Conservation (phyloP, 2,329 filamentous ascomycete species). For the Daldinia sp. region DNA sequence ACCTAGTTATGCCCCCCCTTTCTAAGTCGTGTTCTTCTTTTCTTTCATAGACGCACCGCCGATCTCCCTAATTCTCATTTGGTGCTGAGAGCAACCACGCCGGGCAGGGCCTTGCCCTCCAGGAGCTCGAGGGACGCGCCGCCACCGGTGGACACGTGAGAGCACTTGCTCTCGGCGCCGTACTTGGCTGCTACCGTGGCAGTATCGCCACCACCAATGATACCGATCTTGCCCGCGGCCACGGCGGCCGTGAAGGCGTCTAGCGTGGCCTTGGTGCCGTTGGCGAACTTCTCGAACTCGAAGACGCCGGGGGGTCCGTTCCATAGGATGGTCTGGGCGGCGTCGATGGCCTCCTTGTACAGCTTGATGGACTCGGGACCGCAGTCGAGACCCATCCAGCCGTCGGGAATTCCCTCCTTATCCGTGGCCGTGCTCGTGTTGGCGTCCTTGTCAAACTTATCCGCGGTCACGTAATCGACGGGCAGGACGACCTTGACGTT, state of each 20-base stretch:
- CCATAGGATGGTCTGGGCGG: constrained; percentile 97
- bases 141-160: constrained; percentile 97
- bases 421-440: constrained; percentile 85
- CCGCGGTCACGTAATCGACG: constrained; percentile 93
- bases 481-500: constrained; percentile 95
- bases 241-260: constrained; percentile 87
- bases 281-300: constrained; percentile 94
- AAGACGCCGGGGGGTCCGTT: constrained; percentile 98
- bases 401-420: constrained; percentile 89
- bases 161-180: constrained; percentile 94
- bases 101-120: constrained; percentile 97
- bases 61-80: constrained; percentile 62
- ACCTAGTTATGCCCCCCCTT: constrained; percentile 11
- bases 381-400: constrained; percentile 98
- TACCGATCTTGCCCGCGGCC: constrained; percentile 90
- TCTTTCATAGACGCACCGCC: constrained; percentile 27
- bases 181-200: constrained; percentile 99
- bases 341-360: constrained; percentile 86
- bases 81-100: constrained; percentile 89
- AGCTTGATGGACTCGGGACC: constrained; percentile 89
- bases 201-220: constrained; percentile 98
- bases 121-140: constrained; percentile 95
- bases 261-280: constrained; percentile 90
- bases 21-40: not conserved
- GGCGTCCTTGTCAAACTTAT: constrained; percentile 92